Percentiles rank a stretch among this genome's conserved stretches.
Evolutionary conservation across 2,329 filamentous ascomycete species (phyloP).

Genomic region (Exophiala lecanii-corni): DNA sequence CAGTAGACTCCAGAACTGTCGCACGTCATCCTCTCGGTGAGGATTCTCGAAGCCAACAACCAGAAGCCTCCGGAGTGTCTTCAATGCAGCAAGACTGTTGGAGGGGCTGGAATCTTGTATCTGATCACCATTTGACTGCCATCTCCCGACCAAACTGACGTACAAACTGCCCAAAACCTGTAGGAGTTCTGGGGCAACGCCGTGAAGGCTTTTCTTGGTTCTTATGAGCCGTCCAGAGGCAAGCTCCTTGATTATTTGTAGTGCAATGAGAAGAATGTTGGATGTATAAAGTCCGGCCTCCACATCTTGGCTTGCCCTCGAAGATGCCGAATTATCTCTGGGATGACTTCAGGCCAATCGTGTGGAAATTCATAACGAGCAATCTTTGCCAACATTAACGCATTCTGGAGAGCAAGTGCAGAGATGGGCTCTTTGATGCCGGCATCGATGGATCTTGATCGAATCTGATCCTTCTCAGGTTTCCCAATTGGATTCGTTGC

Average conservation of each 20-base stretch:
- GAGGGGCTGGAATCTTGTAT: conserved; percentile 54
- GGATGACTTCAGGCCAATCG: conserved; percentile 61
- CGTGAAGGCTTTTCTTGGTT: conserved; percentile 71
- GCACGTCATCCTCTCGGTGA: conserved; percentile 69
- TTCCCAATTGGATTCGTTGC: conserved; percentile 62
- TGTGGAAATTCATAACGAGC: conserved; percentile 82
- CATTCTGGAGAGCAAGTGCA: conserved; percentile 78
- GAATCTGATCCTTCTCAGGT: conserved; percentile 72
- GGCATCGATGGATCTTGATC: conserved; percentile 68
- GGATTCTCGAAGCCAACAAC: conserved; percentile 80
- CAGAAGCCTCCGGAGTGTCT: conserved; percentile 72
- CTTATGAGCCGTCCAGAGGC: conserved; percentile 71
- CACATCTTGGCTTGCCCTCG: conserved; percentile 15
- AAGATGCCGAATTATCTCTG: conserved; percentile 37
- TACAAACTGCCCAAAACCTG: conserved; percentile 76
- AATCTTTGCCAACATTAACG: conserved; percentile 81
- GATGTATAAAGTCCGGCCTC: conserved; percentile 14
- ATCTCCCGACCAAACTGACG: conserved; percentile 59
- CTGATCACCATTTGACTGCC: conserved; percentile 54
- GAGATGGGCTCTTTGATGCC: conserved; percentile 72
- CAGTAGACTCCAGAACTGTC: conserved; percentile 74
- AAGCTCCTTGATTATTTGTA: conserved; percentile 87
- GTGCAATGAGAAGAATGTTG: conserved; percentile 41
- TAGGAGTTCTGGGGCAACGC: conserved; percentile 77
- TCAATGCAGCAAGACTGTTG: conserved; percentile 63